Evolutionary conservation across 2,329 filamentous ascomycete species (phyloP), one percentile per base, ranked within the genome.

Genomic region (Clarireedia monteithiana): DNA sequence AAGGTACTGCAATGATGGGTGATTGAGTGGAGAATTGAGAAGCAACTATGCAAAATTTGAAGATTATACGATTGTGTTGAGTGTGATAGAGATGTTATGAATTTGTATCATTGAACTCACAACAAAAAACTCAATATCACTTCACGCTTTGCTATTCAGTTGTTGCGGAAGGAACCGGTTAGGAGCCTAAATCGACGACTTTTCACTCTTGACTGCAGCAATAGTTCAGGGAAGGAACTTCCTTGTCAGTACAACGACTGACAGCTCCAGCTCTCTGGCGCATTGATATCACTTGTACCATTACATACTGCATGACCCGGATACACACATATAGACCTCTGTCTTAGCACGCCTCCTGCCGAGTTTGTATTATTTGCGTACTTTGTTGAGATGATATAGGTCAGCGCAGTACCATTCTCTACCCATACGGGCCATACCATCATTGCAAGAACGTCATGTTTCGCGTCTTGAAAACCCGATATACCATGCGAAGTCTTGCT

Each of bases 381-480:
- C 57, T 73, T 73, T 30, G 71, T 73, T 26, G 70, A 70, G 27
- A 69, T 63, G 30, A 72, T 62, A 17, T 62, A 59, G 39, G 68
- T 63, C 0, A 68, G 68, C 2, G 66, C 67, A 6, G 59, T 64
- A 0, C 70, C 73, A 7, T 74, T 63, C 59, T 79, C 76, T 1
- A 78, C 74, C 76, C 76, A 80, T n/a, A n/a, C n/a, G n/a, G n/a
- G n/a, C n/a, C n/a, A n/a, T 26, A 67, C 62, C 24, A 79, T 72
- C 57, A 81, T 67, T 6, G 76, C 74, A 60, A 73, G 68, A 14
- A 77, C 74, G 62, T 79, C 78, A 58, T 74, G 68, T 38, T 71
- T 65, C 2, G 69, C 64, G n/a, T 70, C 64, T 58, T 60, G 69
- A 72, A 60, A 78, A 70, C 59, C 72, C 70, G 3, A 74, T 70